Base-by-base conservation (phyloP, 2,329 filamentous ascomycete genomes). In the Exophiala sp. region DNA sequence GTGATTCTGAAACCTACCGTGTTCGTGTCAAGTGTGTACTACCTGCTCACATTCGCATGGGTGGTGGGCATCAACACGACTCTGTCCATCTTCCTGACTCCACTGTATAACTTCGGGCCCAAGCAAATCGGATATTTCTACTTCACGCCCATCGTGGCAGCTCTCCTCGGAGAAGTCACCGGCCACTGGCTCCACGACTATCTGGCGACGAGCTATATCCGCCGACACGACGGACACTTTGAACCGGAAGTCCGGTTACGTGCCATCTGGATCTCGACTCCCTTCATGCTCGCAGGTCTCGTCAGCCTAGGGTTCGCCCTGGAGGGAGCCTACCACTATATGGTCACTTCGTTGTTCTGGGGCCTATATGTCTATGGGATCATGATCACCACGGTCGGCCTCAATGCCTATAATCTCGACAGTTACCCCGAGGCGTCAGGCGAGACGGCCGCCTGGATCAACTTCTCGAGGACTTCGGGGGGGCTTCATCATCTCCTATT, bases 181-280 rank as follows among this genome's bases (percentile, higher is more conserved):
- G 78, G 79, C 4, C 79, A 81, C 63, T 80, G 71, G 70, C 65
- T 80, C 4, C 76, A 81, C 62, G 78, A 81, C 55, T 52, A 66
- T 2, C 60, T 79, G 7, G 73, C 74, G 4, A 65, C 60, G 9
- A 62, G 66, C 21, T 76, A 75, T 55, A 72, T 75, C 24, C 62
- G 63, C 6, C 62, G 64, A 2, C 72, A 80, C 62, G 61, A 68
- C 3, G 76, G 76, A n/a, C 69, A 66, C 42, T 76, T 82, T 43
- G 75, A 80, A 57, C 77, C 79, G 35, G 78, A 82, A 63, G 73
- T 70, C 4, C 73, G 78, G 3, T 70, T 81, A 11, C 63, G 67
- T 6, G 72, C 72, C 35, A 70, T 74, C 46, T 74, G 70, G 58
- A 50, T 78, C 16, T 66, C 71, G 1, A 67, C 74, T 3, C 69